A percentile compares a stretch with the other conserved stretches of the same genome.
Conservation (phyloP, 345 rosid species). For the Populus simonii region DNA sequence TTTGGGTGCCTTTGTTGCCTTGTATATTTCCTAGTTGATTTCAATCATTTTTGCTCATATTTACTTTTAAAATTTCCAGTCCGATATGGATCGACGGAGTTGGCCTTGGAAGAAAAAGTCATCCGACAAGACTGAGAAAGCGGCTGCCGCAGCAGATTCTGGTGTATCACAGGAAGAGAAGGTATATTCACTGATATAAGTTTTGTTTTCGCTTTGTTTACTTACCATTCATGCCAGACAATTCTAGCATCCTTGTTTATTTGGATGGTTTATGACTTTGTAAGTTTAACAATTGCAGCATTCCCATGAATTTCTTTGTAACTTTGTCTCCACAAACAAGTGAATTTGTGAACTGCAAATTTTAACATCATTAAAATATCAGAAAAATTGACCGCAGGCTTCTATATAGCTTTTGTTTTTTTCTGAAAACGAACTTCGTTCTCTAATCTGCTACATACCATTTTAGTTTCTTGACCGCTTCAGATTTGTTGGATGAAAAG, state of each 20-base stretch:
- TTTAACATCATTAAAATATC: background rate
- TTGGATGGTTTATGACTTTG: background rate
- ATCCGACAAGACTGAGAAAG: constrained; percentile 66
- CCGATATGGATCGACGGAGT: constrained; percentile 77
- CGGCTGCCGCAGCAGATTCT: constrained; percentile 38
- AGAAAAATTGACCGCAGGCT: background rate
- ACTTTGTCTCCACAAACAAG: background rate
- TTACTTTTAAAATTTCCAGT: constrained; percentile 13
- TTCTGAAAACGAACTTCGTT: background rate
- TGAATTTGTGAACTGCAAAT: background rate
- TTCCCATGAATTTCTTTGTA: background rate
- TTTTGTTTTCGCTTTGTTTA: background rate
- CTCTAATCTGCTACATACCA: background rate
- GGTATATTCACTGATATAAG: constrained; percentile 23
- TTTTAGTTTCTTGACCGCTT: background rate
- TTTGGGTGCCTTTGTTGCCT: constrained; percentile 1
- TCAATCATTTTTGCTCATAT: constrained; percentile 8
- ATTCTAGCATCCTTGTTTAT: background rate
- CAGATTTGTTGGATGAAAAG: background rate
- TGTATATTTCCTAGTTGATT: background rate
- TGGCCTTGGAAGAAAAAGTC: constrained; percentile 99
- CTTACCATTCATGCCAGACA: background rate
- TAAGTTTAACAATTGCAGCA: background rate
- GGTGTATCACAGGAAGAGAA: constrained; percentile 37
- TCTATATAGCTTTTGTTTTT: too few relatives aligned